These are phyloP conservation scores for Lipomyces yamadae DNA, from an alignment of 805 yeast species.

Conservation along the genomic window DNA sequence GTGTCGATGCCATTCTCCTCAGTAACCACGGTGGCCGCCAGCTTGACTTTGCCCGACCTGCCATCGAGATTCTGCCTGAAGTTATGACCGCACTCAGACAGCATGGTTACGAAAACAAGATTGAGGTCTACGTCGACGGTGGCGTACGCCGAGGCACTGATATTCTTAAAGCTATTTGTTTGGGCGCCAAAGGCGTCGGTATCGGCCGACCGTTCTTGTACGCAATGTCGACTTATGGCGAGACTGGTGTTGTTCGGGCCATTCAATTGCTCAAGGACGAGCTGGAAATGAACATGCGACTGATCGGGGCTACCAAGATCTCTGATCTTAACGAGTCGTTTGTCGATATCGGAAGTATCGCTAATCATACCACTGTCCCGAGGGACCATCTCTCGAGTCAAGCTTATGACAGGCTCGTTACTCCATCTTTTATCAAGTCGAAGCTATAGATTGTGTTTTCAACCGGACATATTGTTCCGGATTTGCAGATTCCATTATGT, in stretches of 20 bases:
- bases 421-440: constrained; percentile 55
- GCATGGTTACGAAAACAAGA: constrained; percentile 48
- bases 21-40: constrained; percentile 93
- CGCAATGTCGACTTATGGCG: constrained; percentile 82
- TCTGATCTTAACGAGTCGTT: constrained; percentile 62
- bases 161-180: constrained; percentile 71
- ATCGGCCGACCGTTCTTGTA: constrained; percentile 76
- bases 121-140: constrained; percentile 75
- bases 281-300: constrained; percentile 74
- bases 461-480: background rate
- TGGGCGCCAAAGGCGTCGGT: constrained; percentile 79
- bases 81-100: constrained; percentile 55
- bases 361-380: constrained; percentile 51
- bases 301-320: constrained; percentile 70
- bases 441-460: constrained; percentile 37
- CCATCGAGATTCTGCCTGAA: constrained; percentile 72
- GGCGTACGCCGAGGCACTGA: constrained; percentile 80
- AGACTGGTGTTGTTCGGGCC: constrained; percentile 69
- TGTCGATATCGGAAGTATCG: constrained; percentile 60
- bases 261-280: constrained; percentile 72
- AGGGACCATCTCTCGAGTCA: constrained; percentile 59
- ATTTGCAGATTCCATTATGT: background rate
- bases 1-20: constrained; percentile 76
- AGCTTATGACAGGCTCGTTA: constrained; percentile 62
- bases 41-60: constrained; percentile 79